Base-by-base conservation (phyloP, 2,329 filamentous ascomycete genomes). In the Clonostachys byssicola region DNA sequence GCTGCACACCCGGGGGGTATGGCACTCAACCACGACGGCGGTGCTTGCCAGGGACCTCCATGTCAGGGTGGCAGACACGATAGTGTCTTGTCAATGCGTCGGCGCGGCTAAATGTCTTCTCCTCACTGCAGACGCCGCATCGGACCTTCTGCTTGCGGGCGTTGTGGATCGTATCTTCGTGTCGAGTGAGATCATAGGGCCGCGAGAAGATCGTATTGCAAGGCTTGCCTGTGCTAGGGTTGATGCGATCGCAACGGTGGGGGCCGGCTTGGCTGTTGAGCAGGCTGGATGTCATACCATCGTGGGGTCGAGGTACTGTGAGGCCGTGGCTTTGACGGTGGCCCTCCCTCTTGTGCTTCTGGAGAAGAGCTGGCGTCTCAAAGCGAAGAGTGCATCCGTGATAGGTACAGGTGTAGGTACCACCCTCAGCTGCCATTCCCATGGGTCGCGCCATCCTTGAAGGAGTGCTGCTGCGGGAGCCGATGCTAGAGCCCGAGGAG, bases 161-260 rank as follows among this genome's bases (percentile, higher is more conserved):
- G 58, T 96, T 96, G 77, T 97, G 94, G 54, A 97, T 97, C 0
- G 94, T 97, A 55, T 96, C 92, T 65, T 99, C 94, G 62, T 99
- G 94, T 18, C 94, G 80, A 0, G 94, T 99, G 45, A 99, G 77
- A 66, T 99, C 94, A 74, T 99, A 99, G 2, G 94, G 94, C 17
- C 94, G 78, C 1, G 92, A 96, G 68, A 99, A 97, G 46, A 96
- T 77, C 0, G 91, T 95, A 63, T 89, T 92, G 78, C 94, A 97
- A 0, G 91, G 87, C 71, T 96, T 96, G 53, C 90, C 89, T 0
- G 94, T 97, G 53, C 89, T 92, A 2, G 92, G 92, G 67, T 97
- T 97, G 70, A 92, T 89, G 55, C 92, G 84, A 60, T 92, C 88
- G 67, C 94, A 99, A 58, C 86, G 86, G 72, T 97, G 94, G 34